Evolutionary conservation across 2,329 filamentous ascomycete species (phyloP), one percentile per base, ranked within the genome.

Genomic region (Acephala macrosclerotiorum): DNA sequence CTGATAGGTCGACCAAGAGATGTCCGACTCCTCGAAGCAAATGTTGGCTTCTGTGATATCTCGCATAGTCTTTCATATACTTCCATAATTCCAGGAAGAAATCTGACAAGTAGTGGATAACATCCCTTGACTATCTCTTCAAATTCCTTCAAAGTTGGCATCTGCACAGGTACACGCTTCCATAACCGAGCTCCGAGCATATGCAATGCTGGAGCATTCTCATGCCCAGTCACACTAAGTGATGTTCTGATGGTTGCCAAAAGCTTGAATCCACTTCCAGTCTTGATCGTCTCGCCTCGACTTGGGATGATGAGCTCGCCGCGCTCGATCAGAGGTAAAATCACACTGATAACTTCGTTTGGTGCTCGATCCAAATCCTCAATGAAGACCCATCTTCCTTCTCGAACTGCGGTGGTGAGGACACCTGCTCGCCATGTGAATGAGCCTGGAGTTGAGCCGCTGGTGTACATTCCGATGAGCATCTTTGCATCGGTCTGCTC

Each of bases 401-500:
- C 95, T 75, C 87, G 90, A 2, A 98, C 94, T 40, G 96, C 96
- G 35, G 93, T 97, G 0, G 96, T 97, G 72, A 99, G 82, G 22
- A 98, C 92, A 79, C 96, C 96, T 2, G 96, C 88, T 66, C 92
- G 89, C 96, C 96, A 99, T 59, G 88, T 87, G 76, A 99, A 99
- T 11, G 92, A 94, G 1, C 94, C 94, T 0, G 94, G 94, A 67
- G 90, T 91, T 18, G 91, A 88, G 65, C 94, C 94, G 25, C 94
- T 96, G 1, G 95, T 92, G 79, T 99, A 98, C 76, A 98, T 88
- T 3, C 96, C 96, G 68, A 99, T 88, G 47, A 99, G 87, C 81
- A 97, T 92, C 79, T 99, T 99, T 0, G 95, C 94, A 79, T 99
- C 96, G 2, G 94, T 98, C 78, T 99, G 96, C 79, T 98, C 96